Base-by-base conservation (phyloP, 2,329 filamentous ascomycete species). In the Canariomyces notabilis region DNA sequence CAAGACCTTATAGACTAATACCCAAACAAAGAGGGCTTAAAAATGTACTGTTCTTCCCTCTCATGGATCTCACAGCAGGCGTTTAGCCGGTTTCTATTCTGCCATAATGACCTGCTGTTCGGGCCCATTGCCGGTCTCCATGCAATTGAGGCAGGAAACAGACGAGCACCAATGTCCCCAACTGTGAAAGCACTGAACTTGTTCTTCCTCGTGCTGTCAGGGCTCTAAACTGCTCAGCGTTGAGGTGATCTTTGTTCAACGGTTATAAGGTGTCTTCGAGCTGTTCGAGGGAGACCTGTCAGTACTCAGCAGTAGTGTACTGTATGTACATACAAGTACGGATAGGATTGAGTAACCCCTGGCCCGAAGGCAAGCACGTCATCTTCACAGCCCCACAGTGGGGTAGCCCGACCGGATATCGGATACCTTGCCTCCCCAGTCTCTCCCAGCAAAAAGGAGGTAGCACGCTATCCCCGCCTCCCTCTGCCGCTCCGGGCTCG, bases 361-460 rank as follows among this genome's bases (percentile, higher is more conserved):
- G 14, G 15, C 22, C 26, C 16, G 46, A 34, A 16, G 36, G 39
- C 42, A 46, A 54, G 50, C 52, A 54, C 52, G 52, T 54, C 52
- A 54, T 54, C 22, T 16, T 19, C 19, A n/a, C 14, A 16, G 23
- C 51, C 40, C 52, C 46, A 47, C 46, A 46, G 31, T 33, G 42
- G 44, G 42, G 42, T 16, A 20, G 7, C 31, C 31, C 18, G 15
- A 18, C 42, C 50, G 35, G 50, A 38, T 46, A 39, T 40, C 22
- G 19, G 42, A 20, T 38, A 44, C 37, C 33, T 52, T 19, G 15
- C n/a, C 9, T 3, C 16, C 14, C 26, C 29, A 20, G 26, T 21
- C 20, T 15, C 20, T 33, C 15, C 46, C 32, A 39, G 21, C 21
- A n/a, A 39, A 29, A n/a, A 12, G 5, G 14, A 39, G 12, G 37